phyloP scores from a whole-genome alignment of 495 filamentous ascomycete species.

The Penicillium odoratum region DNA sequence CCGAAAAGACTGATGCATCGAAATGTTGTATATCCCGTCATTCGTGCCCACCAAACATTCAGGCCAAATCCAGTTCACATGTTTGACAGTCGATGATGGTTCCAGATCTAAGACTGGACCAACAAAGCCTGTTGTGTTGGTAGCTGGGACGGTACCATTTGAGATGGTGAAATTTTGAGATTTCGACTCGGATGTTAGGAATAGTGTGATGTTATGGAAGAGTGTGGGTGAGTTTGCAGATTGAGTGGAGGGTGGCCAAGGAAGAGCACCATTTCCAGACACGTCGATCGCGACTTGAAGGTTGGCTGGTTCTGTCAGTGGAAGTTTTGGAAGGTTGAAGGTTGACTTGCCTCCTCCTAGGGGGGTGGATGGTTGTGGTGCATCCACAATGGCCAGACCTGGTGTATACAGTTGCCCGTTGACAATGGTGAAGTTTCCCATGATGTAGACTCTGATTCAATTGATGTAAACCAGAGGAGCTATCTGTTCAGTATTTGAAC shows the following conservation, averaged over 20 bases:
- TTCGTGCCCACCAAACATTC: conserved; percentile 55
- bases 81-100: conserved; percentile 64
- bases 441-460: background rate
- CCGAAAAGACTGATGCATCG: conserved; percentile 66
- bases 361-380: conserved; percentile 66
- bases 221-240: conserved; percentile 42
- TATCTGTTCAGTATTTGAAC: too few relatives aligned
- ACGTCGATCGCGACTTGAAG: conserved; percentile 68
- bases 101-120: conserved; percentile 63
- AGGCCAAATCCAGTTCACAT: conserved; percentile 69
- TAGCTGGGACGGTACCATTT: conserved; percentile 52
- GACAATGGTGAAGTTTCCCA: conserved; percentile 49
- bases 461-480: too few relatives aligned
- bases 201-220: conserved; percentile 65
- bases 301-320: conserved; percentile 28
- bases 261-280: conserved; percentile 60
- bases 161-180: conserved; percentile 68
- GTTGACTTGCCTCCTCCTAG: conserved; percentile 58
- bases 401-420: conserved; percentile 65
- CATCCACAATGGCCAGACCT: conserved; percentile 61
- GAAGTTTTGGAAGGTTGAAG: background rate
- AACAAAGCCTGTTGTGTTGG: conserved; percentile 52
- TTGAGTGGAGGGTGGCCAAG: conserved; percentile 50
- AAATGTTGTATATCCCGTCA: conserved; percentile 51
- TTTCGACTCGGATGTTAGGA: conserved; percentile 60